Evolutionary conservation across 2,329 filamentous ascomycete genomes (phyloP).

Genomic region (Pseudogymnoascus sp.): DNA sequence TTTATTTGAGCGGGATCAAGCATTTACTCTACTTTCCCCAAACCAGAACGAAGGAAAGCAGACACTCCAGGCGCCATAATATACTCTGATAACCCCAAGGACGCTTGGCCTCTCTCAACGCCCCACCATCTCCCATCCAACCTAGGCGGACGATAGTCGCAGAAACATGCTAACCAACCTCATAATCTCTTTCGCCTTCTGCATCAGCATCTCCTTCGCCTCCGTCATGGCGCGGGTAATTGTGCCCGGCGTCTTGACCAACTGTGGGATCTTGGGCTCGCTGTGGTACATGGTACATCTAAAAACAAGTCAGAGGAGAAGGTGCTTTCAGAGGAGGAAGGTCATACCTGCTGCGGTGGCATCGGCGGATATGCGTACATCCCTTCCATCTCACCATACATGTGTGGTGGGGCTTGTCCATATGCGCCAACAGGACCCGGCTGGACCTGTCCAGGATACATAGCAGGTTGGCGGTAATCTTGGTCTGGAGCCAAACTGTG

Average conservation of each 20-base stretch:
- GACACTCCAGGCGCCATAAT: constrained; percentile 10
- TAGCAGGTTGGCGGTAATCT: constrained; percentile 74
- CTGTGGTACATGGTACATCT: constrained; percentile 39
- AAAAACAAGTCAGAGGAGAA: constrained; percentile 13
- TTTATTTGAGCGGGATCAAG: background rate
- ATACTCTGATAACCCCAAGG: constrained; percentile 9
- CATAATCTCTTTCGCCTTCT: constrained; percentile 40
- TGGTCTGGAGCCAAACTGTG: constrained; percentile 62
- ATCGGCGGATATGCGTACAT: constrained; percentile 83
- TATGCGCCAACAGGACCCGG: constrained; percentile 65
- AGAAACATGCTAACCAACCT: constrained; percentile 42
- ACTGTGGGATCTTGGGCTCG: constrained; percentile 33
- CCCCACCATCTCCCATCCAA: constrained; percentile 4
- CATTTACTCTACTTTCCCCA: background rate
- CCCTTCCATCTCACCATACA: constrained; percentile 74
- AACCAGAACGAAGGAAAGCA: constrained; percentile 2
- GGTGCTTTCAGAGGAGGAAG: background rate
- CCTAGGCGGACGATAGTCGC: constrained; percentile 51
- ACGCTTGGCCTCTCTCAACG: background rate
- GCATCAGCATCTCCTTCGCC: constrained; percentile 40
- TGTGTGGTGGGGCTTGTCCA: constrained; percentile 65
- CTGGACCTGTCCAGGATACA: constrained; percentile 78
- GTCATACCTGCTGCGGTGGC: constrained; percentile 71
- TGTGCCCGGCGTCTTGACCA: constrained; percentile 32
- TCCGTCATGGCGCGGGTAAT: constrained; percentile 35